Conservation (phyloP, 2,329 filamentous ascomycete species). For the Fusarium coicis region DNA sequence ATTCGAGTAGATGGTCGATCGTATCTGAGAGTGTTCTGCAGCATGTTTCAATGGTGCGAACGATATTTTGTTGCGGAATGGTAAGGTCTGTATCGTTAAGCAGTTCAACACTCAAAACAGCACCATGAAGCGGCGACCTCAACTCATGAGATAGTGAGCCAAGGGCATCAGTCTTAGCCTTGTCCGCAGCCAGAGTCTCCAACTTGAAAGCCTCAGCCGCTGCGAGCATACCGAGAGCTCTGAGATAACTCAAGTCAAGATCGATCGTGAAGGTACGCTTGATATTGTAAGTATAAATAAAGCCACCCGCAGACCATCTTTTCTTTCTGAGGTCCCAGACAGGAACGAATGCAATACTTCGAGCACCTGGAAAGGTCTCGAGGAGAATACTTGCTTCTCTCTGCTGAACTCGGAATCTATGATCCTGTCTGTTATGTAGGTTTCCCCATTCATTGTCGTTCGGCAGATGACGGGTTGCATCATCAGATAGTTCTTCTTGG, state of each 20-base stretch:
- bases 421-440: not conserved
- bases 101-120: constrained; percentile 65
- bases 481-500: constrained; percentile 45
- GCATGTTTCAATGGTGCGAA: constrained; percentile 62
- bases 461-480: constrained; percentile 1
- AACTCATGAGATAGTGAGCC: constrained; percentile 71
- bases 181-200: constrained; percentile 51
- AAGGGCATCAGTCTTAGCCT: constrained; percentile 67
- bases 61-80: constrained; percentile 57
- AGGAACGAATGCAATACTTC: constrained; percentile 60
- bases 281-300: constrained; percentile 59
- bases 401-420: constrained; percentile 15
- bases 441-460: not conserved
- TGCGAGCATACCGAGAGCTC: constrained; percentile 63
- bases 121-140: constrained; percentile 69
- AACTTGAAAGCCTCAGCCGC: constrained; percentile 66
- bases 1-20: constrained; percentile 64
- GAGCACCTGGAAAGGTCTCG: constrained; percentile 54
- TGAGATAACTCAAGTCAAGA: constrained; percentile 62
- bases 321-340: constrained; percentile 59
- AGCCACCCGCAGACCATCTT: constrained; percentile 61
- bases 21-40: constrained; percentile 64
- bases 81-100: constrained; percentile 62
- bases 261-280: constrained; percentile 57
- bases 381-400: constrained; percentile 44